Conservation (phyloP, 2,329 filamentous ascomycete genomes). For the Aspergillus sp. region DNA sequence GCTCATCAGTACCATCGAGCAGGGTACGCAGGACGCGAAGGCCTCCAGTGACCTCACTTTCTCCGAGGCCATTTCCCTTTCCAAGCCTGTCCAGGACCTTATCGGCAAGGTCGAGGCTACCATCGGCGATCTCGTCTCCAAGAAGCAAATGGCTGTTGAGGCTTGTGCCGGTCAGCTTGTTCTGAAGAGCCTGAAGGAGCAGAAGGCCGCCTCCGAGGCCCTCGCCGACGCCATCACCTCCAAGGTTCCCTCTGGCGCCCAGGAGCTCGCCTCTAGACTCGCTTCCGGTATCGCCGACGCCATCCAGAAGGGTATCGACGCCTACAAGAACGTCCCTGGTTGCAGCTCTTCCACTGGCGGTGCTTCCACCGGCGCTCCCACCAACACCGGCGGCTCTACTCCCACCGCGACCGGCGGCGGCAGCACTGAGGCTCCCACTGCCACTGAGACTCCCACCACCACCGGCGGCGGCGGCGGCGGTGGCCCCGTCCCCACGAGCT, state of each 20-base stretch:
- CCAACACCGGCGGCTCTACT: neutral
- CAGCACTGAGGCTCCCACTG: neutral
- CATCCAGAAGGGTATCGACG: constrained; percentile 23
- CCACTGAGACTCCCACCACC: neutral
- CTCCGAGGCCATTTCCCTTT: constrained; percentile 20
- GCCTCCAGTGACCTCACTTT: constrained; percentile 12
- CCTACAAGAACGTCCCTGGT: constrained; percentile 12
- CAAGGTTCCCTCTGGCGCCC: constrained; percentile 21
- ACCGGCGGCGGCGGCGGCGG: no score
- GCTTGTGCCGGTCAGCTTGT: constrained; percentile 14
- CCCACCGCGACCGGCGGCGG: neutral
- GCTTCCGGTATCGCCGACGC: constrained; percentile 20
- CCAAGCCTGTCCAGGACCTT: constrained; percentile 17
- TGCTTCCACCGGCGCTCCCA: constrained; percentile 1
- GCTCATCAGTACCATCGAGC: constrained; percentile 17
- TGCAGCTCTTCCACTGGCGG: constrained; percentile 3
- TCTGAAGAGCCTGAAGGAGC: constrained; percentile 15
- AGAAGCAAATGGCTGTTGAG: constrained; percentile 18
- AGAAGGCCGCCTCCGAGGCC: constrained; percentile 16
- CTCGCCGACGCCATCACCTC: constrained; percentile 19
- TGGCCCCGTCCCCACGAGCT: neutral
- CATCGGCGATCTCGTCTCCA: constrained; percentile 16
- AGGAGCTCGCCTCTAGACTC: constrained; percentile 16
- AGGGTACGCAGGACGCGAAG: constrained; percentile 17
- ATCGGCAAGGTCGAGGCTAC: constrained; percentile 15